Percentiles rank a stretch among this genome's conserved stretches.
Conservation (phyloP, 2,329 filamentous ascomycete genomes). For the Zymoseptoria brevis region DNA sequence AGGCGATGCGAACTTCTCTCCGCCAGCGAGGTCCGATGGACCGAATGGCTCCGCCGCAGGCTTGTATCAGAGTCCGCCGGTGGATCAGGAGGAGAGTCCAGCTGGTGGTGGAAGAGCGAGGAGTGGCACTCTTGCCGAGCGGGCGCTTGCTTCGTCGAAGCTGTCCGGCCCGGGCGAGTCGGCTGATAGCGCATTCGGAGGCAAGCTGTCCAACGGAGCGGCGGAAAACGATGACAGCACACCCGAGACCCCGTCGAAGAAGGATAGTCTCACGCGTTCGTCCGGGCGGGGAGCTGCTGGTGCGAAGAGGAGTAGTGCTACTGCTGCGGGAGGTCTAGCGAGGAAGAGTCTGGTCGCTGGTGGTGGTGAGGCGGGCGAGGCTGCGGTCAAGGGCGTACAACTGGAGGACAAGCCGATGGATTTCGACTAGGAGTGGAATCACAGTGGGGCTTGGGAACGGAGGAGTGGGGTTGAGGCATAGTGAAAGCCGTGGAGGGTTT, state of each 20-base stretch:
- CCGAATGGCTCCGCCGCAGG: not conserved
- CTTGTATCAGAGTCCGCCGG: not conserved
- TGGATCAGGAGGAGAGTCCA: constrained; percentile 10
- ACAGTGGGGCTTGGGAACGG: constrained; percentile 1
- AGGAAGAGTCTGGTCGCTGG: constrained; percentile 28
- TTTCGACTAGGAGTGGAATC: constrained; percentile 44
- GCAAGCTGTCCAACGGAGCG: not conserved
- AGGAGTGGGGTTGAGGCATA: not conserved
- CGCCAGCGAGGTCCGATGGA: not conserved
- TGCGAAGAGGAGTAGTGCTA: constrained; percentile 31
- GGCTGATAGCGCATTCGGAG: not conserved
- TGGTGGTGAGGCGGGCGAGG: constrained; percentile 28
- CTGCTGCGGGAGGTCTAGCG: constrained; percentile 29
- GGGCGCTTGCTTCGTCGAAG: not conserved
- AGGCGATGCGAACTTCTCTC: not conserved
- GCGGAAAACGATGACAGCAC: constrained; percentile 1
- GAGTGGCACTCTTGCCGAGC: not conserved
- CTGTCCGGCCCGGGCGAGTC: not conserved
- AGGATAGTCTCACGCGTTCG: constrained; percentile 10
- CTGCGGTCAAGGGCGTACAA: constrained; percentile 49
- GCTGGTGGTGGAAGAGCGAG: not conserved
- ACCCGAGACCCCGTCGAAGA: constrained; percentile 15
- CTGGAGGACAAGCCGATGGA: constrained; percentile 73
- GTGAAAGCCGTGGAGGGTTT: not conserved
- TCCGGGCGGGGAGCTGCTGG: constrained; percentile 5